These are phyloP conservation scores for Tritrichomonas foetus DNA, from an alignment of 208 protist species.

Conservation along the genomic window DNA sequence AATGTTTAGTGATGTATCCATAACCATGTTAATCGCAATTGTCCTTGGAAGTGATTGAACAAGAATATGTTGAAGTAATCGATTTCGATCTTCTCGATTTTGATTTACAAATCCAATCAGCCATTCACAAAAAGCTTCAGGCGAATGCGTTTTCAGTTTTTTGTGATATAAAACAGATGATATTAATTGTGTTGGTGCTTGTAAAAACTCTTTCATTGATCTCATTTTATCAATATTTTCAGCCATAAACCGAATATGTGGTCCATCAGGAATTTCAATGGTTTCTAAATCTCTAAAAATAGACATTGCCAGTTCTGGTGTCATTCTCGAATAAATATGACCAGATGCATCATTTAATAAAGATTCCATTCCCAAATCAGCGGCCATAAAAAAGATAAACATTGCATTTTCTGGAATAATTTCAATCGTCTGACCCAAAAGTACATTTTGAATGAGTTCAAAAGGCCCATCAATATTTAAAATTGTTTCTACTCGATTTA, in stretches of 20 bases:
- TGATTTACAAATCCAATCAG: not conserved
- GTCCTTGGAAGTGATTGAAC: not conserved
- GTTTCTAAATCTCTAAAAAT: not conserved
- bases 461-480: not conserved
- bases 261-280: not conserved
- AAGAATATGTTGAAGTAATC: not conserved
- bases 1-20: not conserved
- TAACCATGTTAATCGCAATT: not conserved
- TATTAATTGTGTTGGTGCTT: not conserved
- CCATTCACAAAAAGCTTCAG: not conserved
- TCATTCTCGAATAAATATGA: not conserved
- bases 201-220: not conserved
- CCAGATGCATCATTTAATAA: not conserved
- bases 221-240: not conserved
- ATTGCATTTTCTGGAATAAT: not conserved
- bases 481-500: not conserved
- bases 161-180: not conserved
- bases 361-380: not conserved
- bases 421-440: not conserved
- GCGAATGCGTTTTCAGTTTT: not conserved
- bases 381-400: not conserved
- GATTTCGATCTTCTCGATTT: not conserved
- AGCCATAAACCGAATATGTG: not conserved
- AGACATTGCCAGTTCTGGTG: not conserved
- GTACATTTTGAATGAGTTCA: not conserved